Evolutionary conservation across 371 early-diverging fungal species (phyloP), one percentile per base, ranked within the genome.

Genomic region (Mucor indicus): DNA sequence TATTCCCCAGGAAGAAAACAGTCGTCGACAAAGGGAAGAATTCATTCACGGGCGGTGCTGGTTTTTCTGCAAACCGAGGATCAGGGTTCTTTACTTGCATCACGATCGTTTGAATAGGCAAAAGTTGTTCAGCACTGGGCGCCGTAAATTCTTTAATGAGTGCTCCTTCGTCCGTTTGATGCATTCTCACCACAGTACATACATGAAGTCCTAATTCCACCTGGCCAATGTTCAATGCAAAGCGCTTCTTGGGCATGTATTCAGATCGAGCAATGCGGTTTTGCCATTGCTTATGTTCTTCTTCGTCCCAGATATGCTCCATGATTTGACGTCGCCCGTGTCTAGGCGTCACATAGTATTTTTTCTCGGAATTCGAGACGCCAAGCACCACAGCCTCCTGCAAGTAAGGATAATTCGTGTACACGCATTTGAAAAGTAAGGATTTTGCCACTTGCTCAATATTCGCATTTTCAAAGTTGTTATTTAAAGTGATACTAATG

Each of bases 391-490:
- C 68, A 0, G 85, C 87, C 59, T 97, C 95, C 48, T 74, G 70
- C 42, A 96, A 64, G 56, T 89, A 93, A 16, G 98, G 98, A 81
- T 93, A 97, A 8, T 79, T 77, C 32, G 82, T 79, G 64, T 63
- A 86, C 17, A 92, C 72, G 1, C 75, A 69, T 41, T 79, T 75
- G 38, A 84, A 80, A 16, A 85, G 45, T 32, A 78, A 69, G 7
- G 63, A 36, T 21, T 67, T 57, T 2, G 84, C 84, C 23, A 86
- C 50, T 8, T 71, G 68, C n/a, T 77, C 72, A 12, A 68, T 57
- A 21, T 58, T 47, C 5, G 60, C 56, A 29, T 69, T 53, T n/a
- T 85, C 78, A 45, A 63, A 84, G 20, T 53, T 46, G 55, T 85
- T 83, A 15, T 60, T 48, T 33, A 89, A 50, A n/a, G 75, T 75